Conservation (phyloP, 257 asterid genomes). For the Przewalskia tangutica region DNA sequence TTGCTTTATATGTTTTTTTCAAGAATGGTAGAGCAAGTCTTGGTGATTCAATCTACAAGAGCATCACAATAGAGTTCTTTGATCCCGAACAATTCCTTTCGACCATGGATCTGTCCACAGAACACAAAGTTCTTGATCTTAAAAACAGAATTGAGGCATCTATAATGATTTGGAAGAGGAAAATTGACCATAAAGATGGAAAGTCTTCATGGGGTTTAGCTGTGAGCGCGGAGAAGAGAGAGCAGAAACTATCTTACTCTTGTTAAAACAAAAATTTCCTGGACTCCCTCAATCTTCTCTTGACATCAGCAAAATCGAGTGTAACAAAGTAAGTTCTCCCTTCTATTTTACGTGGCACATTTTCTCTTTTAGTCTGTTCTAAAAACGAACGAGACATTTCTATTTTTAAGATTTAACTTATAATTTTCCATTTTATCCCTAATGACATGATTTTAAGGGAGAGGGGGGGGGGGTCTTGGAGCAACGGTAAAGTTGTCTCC, state of each 20-base stretch:
- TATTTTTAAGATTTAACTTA: not conserved
- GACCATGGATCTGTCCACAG: constrained; percentile 60
- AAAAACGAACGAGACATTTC: not conserved
- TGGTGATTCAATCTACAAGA: constrained; percentile 63
- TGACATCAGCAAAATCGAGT: constrained; percentile 78
- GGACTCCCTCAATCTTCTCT: constrained; percentile 83
- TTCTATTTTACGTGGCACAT: not conserved
- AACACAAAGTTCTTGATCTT: constrained; percentile 75
- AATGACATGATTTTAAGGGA: not conserved
- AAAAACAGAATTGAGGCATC: constrained; percentile 91
- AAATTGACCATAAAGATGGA: constrained; percentile 53
- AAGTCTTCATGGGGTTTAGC: constrained; percentile 71
- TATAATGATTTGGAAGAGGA: constrained; percentile 76
- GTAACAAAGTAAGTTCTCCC: constrained; percentile 37
- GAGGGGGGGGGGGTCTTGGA: not conserved
- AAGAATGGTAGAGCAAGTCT: constrained; percentile 82
- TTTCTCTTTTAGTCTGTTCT: not conserved
- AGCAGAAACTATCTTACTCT: constrained; percentile 65
- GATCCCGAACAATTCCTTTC: constrained; percentile 65
- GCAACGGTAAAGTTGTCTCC: not conserved
- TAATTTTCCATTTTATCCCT: not conserved
- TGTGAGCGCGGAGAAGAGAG: constrained; percentile 62
- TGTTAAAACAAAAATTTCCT: constrained; percentile 64
- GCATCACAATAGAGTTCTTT: constrained; percentile 60
- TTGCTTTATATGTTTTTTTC: not conserved